These are phyloP conservation scores for Pisolithus albus DNA, from an alignment of 768 basidiomycete genomes.

Conservation along the genomic window DNA sequence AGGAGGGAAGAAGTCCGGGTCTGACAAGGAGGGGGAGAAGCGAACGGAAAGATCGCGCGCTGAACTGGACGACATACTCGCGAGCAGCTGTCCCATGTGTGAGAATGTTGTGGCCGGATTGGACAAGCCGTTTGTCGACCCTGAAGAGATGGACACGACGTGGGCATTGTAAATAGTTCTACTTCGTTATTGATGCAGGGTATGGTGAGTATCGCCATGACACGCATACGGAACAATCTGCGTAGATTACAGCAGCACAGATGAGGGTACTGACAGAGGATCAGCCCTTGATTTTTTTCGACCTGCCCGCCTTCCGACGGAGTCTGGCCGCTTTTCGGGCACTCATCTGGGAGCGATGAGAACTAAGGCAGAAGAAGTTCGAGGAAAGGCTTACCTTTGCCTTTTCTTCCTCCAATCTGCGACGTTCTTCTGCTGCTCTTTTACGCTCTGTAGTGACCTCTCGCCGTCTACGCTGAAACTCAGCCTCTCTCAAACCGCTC, in stretches of 20 bases:
- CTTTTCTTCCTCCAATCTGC: slow-evolving; percentile 41
- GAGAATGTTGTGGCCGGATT: slow-evolving; percentile 81
- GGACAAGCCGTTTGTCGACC: slow-evolving; percentile 79
- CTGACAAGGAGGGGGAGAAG: slow-evolving; percentile 45
- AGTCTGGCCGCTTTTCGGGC: slow-evolving; percentile 69
- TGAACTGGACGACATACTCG: slow-evolving; percentile 85
- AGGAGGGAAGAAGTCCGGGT: slow-evolving; percentile 39
- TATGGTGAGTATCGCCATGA: no score
- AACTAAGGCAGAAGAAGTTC: not conserved
- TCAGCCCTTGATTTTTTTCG: slow-evolving; percentile 77
- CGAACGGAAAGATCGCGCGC: slow-evolving; percentile 66
- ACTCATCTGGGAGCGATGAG: slow-evolving; percentile 53
- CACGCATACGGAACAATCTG: no score
- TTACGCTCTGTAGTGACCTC: slow-evolving; percentile 67
- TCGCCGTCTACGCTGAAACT: slow-evolving; percentile 40
- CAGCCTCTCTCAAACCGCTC: not conserved
- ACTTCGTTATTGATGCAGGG: no score
- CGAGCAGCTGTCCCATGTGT: slow-evolving; percentile 88
- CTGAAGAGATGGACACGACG: slow-evolving; percentile 70
- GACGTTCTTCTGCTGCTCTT: slow-evolving; percentile 66
- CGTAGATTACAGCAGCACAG: not conserved
- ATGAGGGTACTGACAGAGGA: not conserved
- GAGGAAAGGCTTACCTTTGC: slow-evolving; percentile 13
- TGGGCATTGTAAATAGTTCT: slow-evolving; percentile 53
- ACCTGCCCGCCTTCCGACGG: slow-evolving; percentile 64